Conservation (phyloP, 495 filamentous ascomycete species). For the Aspergillus sparsus region DNA sequence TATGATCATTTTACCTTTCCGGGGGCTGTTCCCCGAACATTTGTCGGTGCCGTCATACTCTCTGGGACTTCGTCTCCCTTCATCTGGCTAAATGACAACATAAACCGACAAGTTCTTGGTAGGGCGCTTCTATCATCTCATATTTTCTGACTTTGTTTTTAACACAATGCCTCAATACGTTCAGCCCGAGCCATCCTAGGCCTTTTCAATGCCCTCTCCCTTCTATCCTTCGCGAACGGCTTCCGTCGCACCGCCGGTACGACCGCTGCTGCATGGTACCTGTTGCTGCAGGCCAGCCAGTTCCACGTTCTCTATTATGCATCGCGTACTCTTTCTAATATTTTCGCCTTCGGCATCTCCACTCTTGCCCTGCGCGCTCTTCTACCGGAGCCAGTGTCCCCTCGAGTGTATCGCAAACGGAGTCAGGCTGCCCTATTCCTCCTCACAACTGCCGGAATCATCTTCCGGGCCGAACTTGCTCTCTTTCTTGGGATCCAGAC, state of each 20-base stretch:
- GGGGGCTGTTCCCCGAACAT: conserved; percentile 87
- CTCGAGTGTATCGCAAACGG: conserved; percentile 41
- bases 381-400: conserved; percentile 53
- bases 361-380: conserved; percentile 72
- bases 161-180: not conserved
- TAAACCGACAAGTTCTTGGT: conserved; percentile 58
- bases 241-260: conserved; percentile 69
- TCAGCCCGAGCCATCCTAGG: conserved; percentile 78
- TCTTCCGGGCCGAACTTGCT: conserved; percentile 90
- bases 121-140: conserved; percentile 13
- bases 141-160: not conserved
- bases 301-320: conserved; percentile 96
- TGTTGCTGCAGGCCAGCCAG: conserved; percentile 78
- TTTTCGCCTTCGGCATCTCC: conserved; percentile 87
- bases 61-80: conserved; percentile 68
- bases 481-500: conserved; percentile 64
- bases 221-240: conserved; percentile 64
- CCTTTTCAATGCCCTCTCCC: conserved; percentile 67
- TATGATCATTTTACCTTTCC: conserved; percentile 95
- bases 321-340: conserved; percentile 89
- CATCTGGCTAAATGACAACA: conserved; percentile 40
- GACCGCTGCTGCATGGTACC: conserved; percentile 75
- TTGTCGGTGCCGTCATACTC: conserved; percentile 75
- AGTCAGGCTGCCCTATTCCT: conserved; percentile 62
- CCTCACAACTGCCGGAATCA: conserved; percentile 76